These are phyloP conservation scores for Microstegium vimineum DNA, from an alignment of 176 grass and related monocot species.

Conservation along the genomic window DNA sequence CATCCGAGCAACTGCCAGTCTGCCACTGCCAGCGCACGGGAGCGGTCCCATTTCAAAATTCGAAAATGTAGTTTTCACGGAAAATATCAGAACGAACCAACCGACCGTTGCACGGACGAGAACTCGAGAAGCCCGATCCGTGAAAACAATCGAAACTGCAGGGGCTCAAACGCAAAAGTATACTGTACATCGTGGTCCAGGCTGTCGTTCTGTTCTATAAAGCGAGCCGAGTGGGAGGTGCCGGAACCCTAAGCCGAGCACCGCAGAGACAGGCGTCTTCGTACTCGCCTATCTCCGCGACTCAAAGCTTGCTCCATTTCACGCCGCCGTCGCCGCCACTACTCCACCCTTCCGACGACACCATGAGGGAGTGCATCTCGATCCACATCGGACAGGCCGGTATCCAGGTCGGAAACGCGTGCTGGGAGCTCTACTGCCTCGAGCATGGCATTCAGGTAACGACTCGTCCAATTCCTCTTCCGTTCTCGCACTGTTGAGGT, in stretches of 20 bases:
- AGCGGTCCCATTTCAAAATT: too few relatives aligned
- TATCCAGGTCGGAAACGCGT: constrained; percentile 86
- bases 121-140: background rate
- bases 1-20: too few relatives aligned
- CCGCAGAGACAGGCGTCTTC: constrained; percentile 66
- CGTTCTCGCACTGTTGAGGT: background rate
- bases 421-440: constrained; percentile 92
- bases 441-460: constrained; percentile 86
- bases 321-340: background rate
- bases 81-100: too few relatives aligned
- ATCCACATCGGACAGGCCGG: constrained; percentile 90
- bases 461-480: background rate
- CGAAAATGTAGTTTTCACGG: too few relatives aligned
- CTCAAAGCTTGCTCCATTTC: constrained; percentile 16
- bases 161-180: background rate
- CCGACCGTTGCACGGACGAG: too few relatives aligned
- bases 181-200: background rate
- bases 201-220: background rate
- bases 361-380: constrained; percentile 86
- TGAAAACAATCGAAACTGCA: fast-evolving
- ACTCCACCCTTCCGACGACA: background rate
- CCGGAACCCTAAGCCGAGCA: constrained; percentile 26
- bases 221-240: background rate
- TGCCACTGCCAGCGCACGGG: too few relatives aligned
- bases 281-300: constrained; percentile 49